A percentile compares a stretch with the other conserved stretches of the same genome.
Evolutionary conservation across 306 rosid genomes (phyloP).

Genomic region (Inga leiocalycina): DNA sequence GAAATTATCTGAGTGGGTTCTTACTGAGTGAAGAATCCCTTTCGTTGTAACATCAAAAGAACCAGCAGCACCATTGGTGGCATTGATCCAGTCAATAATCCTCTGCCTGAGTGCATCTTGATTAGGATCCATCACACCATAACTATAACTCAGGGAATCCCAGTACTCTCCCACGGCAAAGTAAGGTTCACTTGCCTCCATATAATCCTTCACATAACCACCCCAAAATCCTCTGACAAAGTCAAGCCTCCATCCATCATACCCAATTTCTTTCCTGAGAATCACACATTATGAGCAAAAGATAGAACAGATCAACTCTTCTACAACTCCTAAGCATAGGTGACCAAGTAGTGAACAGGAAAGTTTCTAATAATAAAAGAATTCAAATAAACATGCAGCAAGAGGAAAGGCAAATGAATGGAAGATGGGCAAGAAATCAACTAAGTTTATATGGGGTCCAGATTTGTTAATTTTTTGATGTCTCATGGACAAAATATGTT

Average conservation of each 20-base stretch:
- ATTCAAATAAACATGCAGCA: slow-evolving; percentile 11
- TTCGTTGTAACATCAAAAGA: slow-evolving; percentile 94
- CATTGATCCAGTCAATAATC: slow-evolving; percentile 87
- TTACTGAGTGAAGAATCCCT: slow-evolving; percentile 91
- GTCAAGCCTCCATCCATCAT: slow-evolving; percentile 98
- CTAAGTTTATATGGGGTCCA: background rate
- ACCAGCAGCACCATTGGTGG: slow-evolving; percentile 70
- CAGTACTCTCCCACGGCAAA: slow-evolving; percentile 87
- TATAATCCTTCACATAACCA: slow-evolving; percentile 82
- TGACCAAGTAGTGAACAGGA: background rate
- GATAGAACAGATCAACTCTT: background rate
- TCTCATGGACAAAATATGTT: background rate
- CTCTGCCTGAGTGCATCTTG: slow-evolving; percentile 97
- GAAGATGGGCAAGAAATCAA: background rate
- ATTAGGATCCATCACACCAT: slow-evolving; percentile 71
- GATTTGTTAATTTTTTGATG: background rate
- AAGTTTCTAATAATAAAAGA: background rate
- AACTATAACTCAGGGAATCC: slow-evolving; percentile 86
- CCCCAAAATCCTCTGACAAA: slow-evolving; percentile 98
- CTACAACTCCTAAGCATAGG: background rate
- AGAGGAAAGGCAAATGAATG: slow-evolving; percentile 7
- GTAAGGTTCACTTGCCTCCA: slow-evolving; percentile 75
- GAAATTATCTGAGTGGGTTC: slow-evolving; percentile 31
- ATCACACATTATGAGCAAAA: slow-evolving; percentile 21
- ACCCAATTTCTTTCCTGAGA: slow-evolving; percentile 82